Evolutionary conservation across 2,329 filamentous ascomycete species (phyloP).

Genomic region (Xylariomycetidae sp.): DNA sequence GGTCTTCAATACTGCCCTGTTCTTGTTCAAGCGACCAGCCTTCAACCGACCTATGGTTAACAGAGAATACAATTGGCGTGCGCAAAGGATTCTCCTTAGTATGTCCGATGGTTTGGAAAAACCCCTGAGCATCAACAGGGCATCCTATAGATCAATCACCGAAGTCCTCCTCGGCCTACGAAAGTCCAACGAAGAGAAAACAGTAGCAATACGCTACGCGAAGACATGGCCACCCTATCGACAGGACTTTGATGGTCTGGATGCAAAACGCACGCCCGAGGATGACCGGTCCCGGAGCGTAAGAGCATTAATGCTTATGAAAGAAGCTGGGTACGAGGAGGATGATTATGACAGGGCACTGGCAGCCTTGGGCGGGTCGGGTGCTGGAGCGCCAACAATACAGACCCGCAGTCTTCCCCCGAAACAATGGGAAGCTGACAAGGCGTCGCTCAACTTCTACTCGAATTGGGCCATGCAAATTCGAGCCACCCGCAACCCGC

Average conservation of each 20-base stretch:
- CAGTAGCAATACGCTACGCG: slow-evolving; percentile 40
- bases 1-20: slow-evolving; percentile 36
- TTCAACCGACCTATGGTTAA: slow-evolving; percentile 27
- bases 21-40: slow-evolving; percentile 30
- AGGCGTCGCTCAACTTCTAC: slow-evolving; percentile 29
- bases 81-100: slow-evolving; percentile 47
- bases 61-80: slow-evolving; percentile 49
- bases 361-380: slow-evolving; percentile 47
- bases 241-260: slow-evolving; percentile 50
- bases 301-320: slow-evolving; percentile 46
- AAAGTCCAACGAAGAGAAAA: slow-evolving; percentile 46
- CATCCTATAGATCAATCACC: slow-evolving; percentile 49
- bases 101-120: slow-evolving; percentile 43
- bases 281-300: slow-evolving; percentile 50
- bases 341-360: slow-evolving; percentile 41
- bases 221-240: slow-evolving; percentile 57
- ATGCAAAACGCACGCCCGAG: slow-evolving; percentile 45
- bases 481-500: slow-evolving; percentile 51
- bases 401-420: slow-evolving; percentile 40
- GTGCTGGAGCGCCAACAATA: slow-evolving; percentile 48
- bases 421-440: slow-evolving; percentile 21
- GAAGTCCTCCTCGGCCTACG: slow-evolving; percentile 45
- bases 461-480: slow-evolving; percentile 50
- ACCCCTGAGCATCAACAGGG: slow-evolving; percentile 43
- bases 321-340: slow-evolving; percentile 49